Base-by-base conservation (phyloP, 805 yeast genomes). In the Starmerella potacharoeniae region DNA sequence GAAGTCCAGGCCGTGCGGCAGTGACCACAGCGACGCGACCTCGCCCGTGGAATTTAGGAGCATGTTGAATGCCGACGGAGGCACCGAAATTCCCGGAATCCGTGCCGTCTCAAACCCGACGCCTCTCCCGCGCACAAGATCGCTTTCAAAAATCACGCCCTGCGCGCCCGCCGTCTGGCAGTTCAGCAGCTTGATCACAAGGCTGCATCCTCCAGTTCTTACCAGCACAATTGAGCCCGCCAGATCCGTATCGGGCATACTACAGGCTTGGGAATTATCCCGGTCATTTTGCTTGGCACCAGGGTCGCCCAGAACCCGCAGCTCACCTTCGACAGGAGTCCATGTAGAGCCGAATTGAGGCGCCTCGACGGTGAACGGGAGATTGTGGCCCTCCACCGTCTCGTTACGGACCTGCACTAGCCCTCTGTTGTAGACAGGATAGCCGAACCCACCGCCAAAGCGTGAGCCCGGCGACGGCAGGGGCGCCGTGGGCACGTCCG, bases 141-240 rank as follows among this genome's bases (percentile, higher is more conserved):
- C 74, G 63, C 80, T 81, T 35, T 81, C 84, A 8, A 81, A 73
- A n/a, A 81, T 67, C 10, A 80, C 77, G 6, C 79, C 79, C 13
- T 57, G 64, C 0, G 84, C 83, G 13, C 77, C 76, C 55, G 65
- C 68, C 2, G 65, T 63, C 55, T 78, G 69, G 51, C 81, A 61
- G 54, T 73, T 71, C 41, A 69, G 61, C 16, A 80, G 76, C 61
- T 81, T 81, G 14, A 72, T 72, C 49, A 75, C 78, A 62, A 81
- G 78, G 28, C 80, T 73, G 66, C 84, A 80, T 4, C 71, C 75
- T 6, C 84, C 84, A n/a, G 82, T 65, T 40, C 54, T 51, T 16
- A 73, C 74, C 42, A 73, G 61, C 4, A 71, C 75, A 46, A 72
- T 63, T 29, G 57, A 40, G 35, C 30, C 48, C n/a, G 36, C 31